Base-by-base conservation (phyloP, 306 rosid species). In the Inga leiocalycina region DNA sequence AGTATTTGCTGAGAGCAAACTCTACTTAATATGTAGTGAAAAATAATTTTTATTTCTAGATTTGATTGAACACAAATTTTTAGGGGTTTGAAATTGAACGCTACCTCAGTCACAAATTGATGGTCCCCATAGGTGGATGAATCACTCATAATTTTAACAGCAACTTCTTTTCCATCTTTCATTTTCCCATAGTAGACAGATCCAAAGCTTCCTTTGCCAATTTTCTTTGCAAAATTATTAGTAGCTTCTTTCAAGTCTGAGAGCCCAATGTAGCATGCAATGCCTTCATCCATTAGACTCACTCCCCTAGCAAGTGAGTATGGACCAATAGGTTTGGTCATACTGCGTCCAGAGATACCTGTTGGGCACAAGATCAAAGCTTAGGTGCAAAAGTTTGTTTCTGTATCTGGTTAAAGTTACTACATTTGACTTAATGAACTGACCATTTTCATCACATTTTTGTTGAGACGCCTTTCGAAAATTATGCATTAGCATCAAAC, bases 161-260 rank as follows among this genome's bases (percentile, higher is more conserved):
- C 98, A 8, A 97, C 90, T 87, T 97, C 99, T 86, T 97, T 97
- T 74, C 95, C 98, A n/a, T 96, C 98, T 84, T 54, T 88, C 99
- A 94, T 97, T 84, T 88, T 97, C 74, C 99, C 98, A 82, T 97
- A 90, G 82, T 88, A 94, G 80, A 97, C 99, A 64, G 92, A 91
- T 74, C 99, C 99, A 84, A 97, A 97, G 90, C 99, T 97, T 82
- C 99, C 99, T 84, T 84, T 88, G 72, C 99, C 98, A 66, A 94
- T 89, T 86, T 94, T 94, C 89, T 87, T 92, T 10, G 91, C 83
- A 76, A 90, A 94, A 54, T 87, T 86, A 80, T 88, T 80, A 2
- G 99, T 97, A 65, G 97, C 99, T 84, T 86, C 97, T 87, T 83
- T 94, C 79, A 97, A 91, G 69, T 91, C 93, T 17, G 97, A 81